A percentile compares a stretch with the other conserved stretches of the same genome.
phyloP scores from a whole-genome alignment of 768 basidiomycete genomes.

The Rhodotorula babjevae region DNA sequence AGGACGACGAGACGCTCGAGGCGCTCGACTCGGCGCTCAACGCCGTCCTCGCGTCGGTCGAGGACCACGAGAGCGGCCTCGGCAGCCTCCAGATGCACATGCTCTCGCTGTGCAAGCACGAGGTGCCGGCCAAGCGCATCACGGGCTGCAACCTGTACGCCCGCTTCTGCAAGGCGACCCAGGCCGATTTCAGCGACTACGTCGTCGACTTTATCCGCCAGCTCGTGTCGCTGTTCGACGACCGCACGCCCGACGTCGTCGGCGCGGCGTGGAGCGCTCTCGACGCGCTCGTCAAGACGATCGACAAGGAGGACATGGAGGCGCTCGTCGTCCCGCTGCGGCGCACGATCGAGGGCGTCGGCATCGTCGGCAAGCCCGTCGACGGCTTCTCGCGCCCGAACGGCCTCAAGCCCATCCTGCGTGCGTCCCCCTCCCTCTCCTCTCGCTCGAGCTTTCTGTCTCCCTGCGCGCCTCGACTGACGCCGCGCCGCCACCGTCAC shows the following conservation, averaged over 20 bases:
- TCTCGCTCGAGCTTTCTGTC: no score
- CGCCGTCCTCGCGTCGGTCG: conserved; percentile 70
- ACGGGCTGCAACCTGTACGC: conserved; percentile 74
- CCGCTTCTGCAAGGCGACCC: conserved; percentile 74
- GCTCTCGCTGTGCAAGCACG: conserved; percentile 82
- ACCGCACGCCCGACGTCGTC: conserved; percentile 56
- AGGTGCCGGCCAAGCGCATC: conserved; percentile 64
- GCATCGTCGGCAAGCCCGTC: conserved; percentile 67
- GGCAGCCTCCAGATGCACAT: conserved; percentile 83
- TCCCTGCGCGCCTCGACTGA: no score
- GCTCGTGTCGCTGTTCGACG: conserved; percentile 75
- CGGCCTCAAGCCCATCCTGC: conserved; percentile 75
- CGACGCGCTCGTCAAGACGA: conserved; percentile 78
- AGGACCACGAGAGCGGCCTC: conserved; percentile 72
- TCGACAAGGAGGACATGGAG: conserved; percentile 90
- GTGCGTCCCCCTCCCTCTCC: conserved; percentile 49
- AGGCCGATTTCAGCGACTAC: conserved; percentile 76
- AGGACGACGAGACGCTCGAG: conserved; percentile 62
- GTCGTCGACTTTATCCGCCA: conserved; percentile 92
- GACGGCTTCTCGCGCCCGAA: conserved; percentile 77
- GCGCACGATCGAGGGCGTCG: conserved; percentile 77
- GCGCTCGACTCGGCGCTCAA: conserved; percentile 72
- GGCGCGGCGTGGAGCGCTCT: conserved; percentile 76
- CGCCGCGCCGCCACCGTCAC: not conserved
- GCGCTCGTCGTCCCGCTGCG: conserved; percentile 81